phyloP scores from a whole-genome alignment of 768 basidiomycete genomes.

The Auriscalpium microsporum region DNA sequence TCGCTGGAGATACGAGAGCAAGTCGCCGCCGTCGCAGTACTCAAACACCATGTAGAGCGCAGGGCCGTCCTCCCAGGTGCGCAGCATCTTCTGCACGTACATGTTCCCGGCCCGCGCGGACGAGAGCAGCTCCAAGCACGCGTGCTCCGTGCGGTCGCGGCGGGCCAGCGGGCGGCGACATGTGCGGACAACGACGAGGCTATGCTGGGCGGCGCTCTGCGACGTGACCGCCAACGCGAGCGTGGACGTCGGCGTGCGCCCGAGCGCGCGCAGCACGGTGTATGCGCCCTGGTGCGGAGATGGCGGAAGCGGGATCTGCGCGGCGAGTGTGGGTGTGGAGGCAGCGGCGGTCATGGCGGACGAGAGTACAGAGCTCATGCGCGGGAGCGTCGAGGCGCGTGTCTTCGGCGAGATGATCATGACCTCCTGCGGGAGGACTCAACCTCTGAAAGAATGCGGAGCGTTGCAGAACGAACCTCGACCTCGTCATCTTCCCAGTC shows the following conservation, averaged over 20 bases:
- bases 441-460: not conserved
- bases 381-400: not conserved
- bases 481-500: slow-evolving; percentile 18
- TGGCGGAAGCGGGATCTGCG: not conserved
- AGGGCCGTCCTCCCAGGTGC: slow-evolving; percentile 14
- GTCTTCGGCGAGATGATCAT: slow-evolving; percentile 12
- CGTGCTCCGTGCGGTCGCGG: slow-evolving; percentile 6
- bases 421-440: slow-evolving; percentile 6
- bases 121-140: slow-evolving; percentile 5
- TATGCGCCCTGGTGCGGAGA: slow-evolving; percentile 4
- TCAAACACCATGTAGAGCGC: slow-evolving; percentile 11
- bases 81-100: slow-evolving; percentile 10
- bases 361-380: not conserved
- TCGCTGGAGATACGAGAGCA: slow-evolving; percentile 7
- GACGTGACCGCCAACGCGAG: slow-evolving; percentile 8
- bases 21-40: slow-evolving; percentile 10
- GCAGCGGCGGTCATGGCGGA: slow-evolving; percentile 1
- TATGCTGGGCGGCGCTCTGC: slow-evolving; percentile 4
- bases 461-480: slow-evolving; percentile 4
- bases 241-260: slow-evolving; percentile 7
- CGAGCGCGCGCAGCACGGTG: slow-evolving; percentile 12
- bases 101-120: not conserved
- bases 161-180: slow-evolving; percentile 9
- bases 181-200: slow-evolving; percentile 13
- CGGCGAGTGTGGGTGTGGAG: not conserved